Evolutionary conservation across 352 stramenopile genomes (phyloP), one percentile per base, ranked within the genome.

Genomic region (Phytophthora kernoviae): DNA sequence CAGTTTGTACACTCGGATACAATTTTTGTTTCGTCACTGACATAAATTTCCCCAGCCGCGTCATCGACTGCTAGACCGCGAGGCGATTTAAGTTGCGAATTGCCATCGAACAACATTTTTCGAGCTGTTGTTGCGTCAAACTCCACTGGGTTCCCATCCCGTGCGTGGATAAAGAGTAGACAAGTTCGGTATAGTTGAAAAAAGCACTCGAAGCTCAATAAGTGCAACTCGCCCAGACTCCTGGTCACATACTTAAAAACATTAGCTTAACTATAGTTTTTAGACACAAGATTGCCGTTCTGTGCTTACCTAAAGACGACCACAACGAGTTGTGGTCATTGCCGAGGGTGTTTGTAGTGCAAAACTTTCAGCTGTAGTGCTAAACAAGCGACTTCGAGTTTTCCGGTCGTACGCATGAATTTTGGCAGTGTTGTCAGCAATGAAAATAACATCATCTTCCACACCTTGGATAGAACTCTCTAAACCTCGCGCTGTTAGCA

Each of bases 1-100:
- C 2, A 85, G 49, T 41, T 70, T 65, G 22, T 79, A 77, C 7
- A 88, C 81, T 6, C 73, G 64, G 6, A 93, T 59, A 36, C 78
- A 72, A 37, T 89, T 79, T 65, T 76, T 30, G 62, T 36, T 32
- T 81, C 59, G 18, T 93, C 83, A n/a, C 64, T 85, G 36, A 80
- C 61, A 18, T 81, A 93, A 33, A 93, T 54, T 24, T 93, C 81
- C n/a, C 54, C 73, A 1, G 79, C 73, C 0, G 55, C 69, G 39
- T 87, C 74, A 54, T 93, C 83, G 6, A 88, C 63, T 9, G 70
- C 70, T 22, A 89, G 34, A 15, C 64, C 62, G 27, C 55, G 58
- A 40, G 60, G 53, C 2, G 39, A 46, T 18, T 20, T 45, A 30
- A 71, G 46, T 15, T 69, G 39, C 32, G 22, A 34, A n/a, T 51